A percentile compares a stretch with the other conserved stretches of the same genome.
Evolutionary conservation across 2,329 filamentous ascomycete species (phyloP).

Genomic region (Gyromitra esculenta): DNA sequence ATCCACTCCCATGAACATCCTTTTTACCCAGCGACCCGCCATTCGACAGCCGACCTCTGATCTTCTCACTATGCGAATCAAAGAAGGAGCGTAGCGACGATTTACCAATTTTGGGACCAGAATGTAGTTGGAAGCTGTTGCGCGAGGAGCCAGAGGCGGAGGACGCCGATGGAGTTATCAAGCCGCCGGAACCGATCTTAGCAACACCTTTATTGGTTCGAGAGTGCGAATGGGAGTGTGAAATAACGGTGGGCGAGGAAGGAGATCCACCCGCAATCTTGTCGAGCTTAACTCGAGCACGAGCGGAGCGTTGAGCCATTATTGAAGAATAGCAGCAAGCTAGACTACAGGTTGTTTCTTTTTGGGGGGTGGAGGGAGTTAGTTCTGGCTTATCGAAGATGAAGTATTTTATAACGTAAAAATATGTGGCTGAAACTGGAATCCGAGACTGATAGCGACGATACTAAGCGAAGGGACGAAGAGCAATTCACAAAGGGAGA

Average conservation of each 20-base stretch:
- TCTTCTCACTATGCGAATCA: conserved; percentile 57
- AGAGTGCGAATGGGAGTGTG: conserved; percentile 23
- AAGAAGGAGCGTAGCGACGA: conserved; percentile 56
- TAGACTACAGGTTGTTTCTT: neutral
- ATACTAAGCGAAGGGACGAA: conserved; percentile 26
- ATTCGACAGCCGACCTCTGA: conserved; percentile 53
- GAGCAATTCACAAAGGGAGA: conserved; percentile 14
- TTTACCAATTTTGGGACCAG: conserved; percentile 51
- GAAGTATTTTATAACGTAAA: conserved; percentile 19
- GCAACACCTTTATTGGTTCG: conserved; percentile 53
- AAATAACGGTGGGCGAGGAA: conserved; percentile 15
- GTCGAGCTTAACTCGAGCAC: conserved; percentile 57
- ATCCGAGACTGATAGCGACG: conserved; percentile 24
- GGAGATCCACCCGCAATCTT: conserved; percentile 50
- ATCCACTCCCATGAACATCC: conserved; percentile 29
- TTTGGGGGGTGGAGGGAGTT: neutral
- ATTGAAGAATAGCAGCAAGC: conserved; percentile 7
- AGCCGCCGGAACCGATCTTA: conserved; percentile 55
- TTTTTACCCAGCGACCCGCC: conserved; percentile 37
- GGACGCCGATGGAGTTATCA: conserved; percentile 55
- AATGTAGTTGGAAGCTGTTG: conserved; percentile 42
- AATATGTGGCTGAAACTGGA: conserved; percentile 29
- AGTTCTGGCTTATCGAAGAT: conserved; percentile 16
- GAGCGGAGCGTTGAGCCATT: conserved; percentile 58
- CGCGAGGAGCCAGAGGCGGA: conserved; percentile 54